Evolutionary conservation across 352 stramenopile genomes (phyloP), one percentile per base, ranked within the genome.

Genomic region (Pythium plurisporium): DNA sequence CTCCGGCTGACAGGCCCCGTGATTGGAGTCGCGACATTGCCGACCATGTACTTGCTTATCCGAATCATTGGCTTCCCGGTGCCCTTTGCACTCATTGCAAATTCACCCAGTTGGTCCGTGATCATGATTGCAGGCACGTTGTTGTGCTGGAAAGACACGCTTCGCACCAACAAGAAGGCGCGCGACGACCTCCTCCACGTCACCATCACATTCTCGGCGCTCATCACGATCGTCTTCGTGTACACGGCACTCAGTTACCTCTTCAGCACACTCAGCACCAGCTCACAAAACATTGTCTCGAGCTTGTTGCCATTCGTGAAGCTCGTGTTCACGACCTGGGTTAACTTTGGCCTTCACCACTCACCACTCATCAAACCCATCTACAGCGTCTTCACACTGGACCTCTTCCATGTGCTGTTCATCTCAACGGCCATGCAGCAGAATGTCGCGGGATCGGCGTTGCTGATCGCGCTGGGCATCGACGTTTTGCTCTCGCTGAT

Each of bases 401-500:
- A 63, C 36, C 30, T 63, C 20, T 63, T 63, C 30, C 55, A 63
- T 46, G 26, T 46, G 4, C 23, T 63, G 26, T 51, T 57, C 23
- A 29, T 63, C 1, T 41, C 63, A 0, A 49, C 47, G 15, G 49
- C 56, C n/a, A 56, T 62, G 11, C 63, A 70, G 37, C 23, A 23
- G 26, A 29, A 49, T 0, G 52, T 19, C 15, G 15, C 23, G 9
- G 33, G 31, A 2, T 31, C 41, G 2, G 10, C 57, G 22, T 40
- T 40, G 2, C 0, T 41, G 5, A 17, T 57, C 9, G 33, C 53
- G 9, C 51, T 64, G 57, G n/a, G 19, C 26, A 29, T 58, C 4
- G 57, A 64, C 33, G 14, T 29, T n/a, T n/a, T n/a, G n/a, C n/a
- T n/a, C n/a, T n/a, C n/a, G n/a, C n/a, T n/a, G n/a, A n/a, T n/a